Base-by-base conservation (phyloP, 345 rosid species). In the Triadica sebifera region DNA sequence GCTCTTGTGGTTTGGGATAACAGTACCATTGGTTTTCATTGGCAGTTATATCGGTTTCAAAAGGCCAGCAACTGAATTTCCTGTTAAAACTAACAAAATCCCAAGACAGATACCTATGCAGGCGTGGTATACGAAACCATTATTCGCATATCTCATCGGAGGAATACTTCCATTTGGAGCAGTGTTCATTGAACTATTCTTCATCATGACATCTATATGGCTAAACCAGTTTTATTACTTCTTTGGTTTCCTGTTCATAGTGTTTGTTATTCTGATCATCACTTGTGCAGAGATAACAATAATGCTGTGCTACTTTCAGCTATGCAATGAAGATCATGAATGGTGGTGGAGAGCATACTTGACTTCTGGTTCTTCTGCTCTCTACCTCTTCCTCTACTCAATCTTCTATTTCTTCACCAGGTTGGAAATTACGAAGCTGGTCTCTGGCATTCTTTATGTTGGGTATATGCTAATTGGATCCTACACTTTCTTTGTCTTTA, bases 201-300 rank as follows among this genome's bases (percentile, higher is more conserved):
- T 83, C 74, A 80, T 83, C 78, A 72, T 83, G 66, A 77, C 86
- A 25, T 83, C 86, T 0, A 83, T 83, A 52, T 83, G 86, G 86
- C 86, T 83, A 71, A 80, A 83, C 72, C 86, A 83, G 76, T 83
- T 83, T 82, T 83, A 83, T 78, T 83, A 83, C 86, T 78, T 83
- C 55, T 83, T 83, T 12, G 86, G 84, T 34, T 83, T 83, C 84
- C 78, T 83, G 71, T 83, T 80, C 79, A 67, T 83, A 37, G 86
- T 83, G 49, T 83, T 83, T 66, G 37, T 83, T 22, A 83, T 83
- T 61, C 75, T 83, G 65, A 52, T 80, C 60, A 61, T 83, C 78
- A 83, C 86, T 19, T 83, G 86, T 65, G 86, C 84, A 9, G 86
- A 83, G 65, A 80, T 83, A 70, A 80, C 84, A 0, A 62, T 83